Evolutionary conservation across 202 grass and related monocot species (phyloP), one percentile per base, ranked within the genome.

Genomic region (Dendrocalamus latiflorus): DNA sequence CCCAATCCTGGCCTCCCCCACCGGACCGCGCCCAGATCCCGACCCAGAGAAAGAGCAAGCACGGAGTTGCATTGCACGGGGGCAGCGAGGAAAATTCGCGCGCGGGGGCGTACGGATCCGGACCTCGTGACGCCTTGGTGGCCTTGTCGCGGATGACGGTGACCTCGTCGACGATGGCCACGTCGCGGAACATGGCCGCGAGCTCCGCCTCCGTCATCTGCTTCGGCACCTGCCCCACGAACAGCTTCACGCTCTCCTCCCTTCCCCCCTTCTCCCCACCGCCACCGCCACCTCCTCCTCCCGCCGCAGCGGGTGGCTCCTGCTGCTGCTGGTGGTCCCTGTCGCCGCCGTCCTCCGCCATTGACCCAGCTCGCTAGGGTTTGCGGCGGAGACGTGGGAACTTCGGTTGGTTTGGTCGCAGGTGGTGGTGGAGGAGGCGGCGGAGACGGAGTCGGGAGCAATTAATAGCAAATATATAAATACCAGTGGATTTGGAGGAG

Each of bases 191-290:
- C 87, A 99, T 43, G 63, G 77, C 80, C 13, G 91, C 80, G 5
- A 99, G 91, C 86, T 99, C 90, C 41, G 76, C 81, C 87, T 99
- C 96, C 24, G 87, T 53, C 97, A 96, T 96, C 77, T 92, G 85
- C 91, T 96, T 99, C 53, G 96, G 96, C 74, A 99, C 96, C 81
- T 99, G 97, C 56, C 97, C 97, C 45, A 99, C 93, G 87, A 99
- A 99, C 20, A 99, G 86, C 91, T 99, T 99, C 42, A 99, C 93
- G 83, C 91, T 95, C 65, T 96, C 93, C 50, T 86, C 91, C 77
- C 82, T 85, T 58, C 78, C 37, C n/a, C 15, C 79, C 61, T 74
- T 74, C 68, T 49, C 51, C 61, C 22, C 60, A 5, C 15, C 8
- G 0, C 34, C 44, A 0, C 30, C 22, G 1, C 60, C 87, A 1